Conservation (phyloP, 140 eudicot genomes). For the Anethum foeniculum region DNA sequence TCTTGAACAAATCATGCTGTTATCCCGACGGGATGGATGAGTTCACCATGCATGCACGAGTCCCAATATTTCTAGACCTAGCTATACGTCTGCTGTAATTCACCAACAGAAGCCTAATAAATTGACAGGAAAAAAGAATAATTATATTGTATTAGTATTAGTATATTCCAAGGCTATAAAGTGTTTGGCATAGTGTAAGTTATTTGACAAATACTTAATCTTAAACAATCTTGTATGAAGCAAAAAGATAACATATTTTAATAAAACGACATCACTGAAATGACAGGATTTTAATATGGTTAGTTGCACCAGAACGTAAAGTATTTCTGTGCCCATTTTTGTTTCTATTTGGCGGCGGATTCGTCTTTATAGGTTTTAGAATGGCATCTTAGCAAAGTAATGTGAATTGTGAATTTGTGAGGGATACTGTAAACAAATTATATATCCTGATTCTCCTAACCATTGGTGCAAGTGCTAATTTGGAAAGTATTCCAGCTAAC, state of each 20-base stretch:
- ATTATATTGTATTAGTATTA: no score
- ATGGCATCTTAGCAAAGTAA: neutral
- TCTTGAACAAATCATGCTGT: no score
- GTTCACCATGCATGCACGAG: neutral
- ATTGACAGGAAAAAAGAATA: neutral
- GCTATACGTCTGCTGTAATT: neutral
- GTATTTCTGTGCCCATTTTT: neutral
- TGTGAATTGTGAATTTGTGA: no score
- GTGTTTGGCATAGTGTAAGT: neutral
- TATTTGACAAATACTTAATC: neutral
- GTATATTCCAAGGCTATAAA: neutral
- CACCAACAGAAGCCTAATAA: neutral
- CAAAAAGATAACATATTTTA: neutral
- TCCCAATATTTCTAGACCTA: neutral
- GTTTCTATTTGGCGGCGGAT: conserved; percentile 9
- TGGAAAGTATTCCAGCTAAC: neutral
- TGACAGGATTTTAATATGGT: neutral
- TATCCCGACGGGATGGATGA: neutral
- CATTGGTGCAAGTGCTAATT: neutral
- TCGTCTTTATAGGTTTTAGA: neutral
- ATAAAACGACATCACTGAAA: neutral
- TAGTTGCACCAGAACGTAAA: neutral
- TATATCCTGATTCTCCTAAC: neutral
- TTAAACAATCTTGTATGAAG: neutral
- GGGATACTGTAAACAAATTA: neutral